phyloP scores from a whole-genome alignment of 2,329 filamentous ascomycete genomes.

The Pestalotiopsis sp. region DNA sequence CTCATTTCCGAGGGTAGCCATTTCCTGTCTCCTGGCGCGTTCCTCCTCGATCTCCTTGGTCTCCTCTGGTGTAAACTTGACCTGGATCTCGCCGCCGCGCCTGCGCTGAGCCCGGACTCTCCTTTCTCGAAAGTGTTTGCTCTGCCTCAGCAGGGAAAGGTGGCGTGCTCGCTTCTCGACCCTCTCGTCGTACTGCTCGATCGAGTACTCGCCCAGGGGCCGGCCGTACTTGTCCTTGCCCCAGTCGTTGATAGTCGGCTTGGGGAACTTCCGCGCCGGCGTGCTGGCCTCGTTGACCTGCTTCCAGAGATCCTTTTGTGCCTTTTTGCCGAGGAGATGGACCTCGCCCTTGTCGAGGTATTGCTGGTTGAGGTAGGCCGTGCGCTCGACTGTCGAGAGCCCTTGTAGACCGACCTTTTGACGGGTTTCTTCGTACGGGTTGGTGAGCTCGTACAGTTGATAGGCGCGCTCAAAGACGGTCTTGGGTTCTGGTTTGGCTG shows the following conservation, averaged over 20 bases:
- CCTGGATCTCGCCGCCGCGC: constrained; percentile 15
- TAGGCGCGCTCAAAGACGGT: constrained; percentile 53
- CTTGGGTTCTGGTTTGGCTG: constrained; percentile 32
- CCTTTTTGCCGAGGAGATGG: constrained; percentile 42
- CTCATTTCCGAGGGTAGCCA: constrained; percentile 53
- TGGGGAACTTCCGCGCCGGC: constrained; percentile 44
- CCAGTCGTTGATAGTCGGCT: constrained; percentile 41
- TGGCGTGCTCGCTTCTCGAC: constrained; percentile 47
- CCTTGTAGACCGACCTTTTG: constrained; percentile 47
- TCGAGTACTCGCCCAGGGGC: constrained; percentile 50
- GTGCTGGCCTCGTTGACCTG: constrained; percentile 54
- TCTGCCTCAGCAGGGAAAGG: constrained; percentile 36
- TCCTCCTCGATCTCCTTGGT: constrained; percentile 48
- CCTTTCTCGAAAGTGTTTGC: constrained; percentile 45
- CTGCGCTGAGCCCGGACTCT: constrained; percentile 32
- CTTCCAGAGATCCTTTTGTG: constrained; percentile 62
- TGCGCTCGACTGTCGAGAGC: constrained; percentile 51
- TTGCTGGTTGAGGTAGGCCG: constrained; percentile 50
- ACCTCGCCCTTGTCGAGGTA: constrained; percentile 46
- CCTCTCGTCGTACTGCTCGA: constrained; percentile 43
- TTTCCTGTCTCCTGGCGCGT: constrained; percentile 49
- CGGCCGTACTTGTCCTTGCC: constrained; percentile 54
- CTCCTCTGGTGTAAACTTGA: neutral
- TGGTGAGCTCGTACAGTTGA: constrained; percentile 52
- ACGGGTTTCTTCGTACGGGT: constrained; percentile 49